Conservation (phyloP, 345 rosid genomes). For the Melastoma malabathricum region DNA sequence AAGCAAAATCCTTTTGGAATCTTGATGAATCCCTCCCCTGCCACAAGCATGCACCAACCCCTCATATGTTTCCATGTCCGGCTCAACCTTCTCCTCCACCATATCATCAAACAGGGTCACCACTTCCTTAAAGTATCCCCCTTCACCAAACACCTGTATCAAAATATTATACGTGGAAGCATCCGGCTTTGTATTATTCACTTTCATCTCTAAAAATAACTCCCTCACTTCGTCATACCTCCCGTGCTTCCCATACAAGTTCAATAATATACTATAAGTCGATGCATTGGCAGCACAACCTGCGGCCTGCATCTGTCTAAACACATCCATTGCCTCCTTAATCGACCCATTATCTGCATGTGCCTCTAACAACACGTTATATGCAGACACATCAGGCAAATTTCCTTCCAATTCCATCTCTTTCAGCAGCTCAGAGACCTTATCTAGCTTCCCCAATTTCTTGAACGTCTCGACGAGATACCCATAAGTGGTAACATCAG, state of each 20-base stretch:
- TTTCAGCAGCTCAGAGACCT: constrained; percentile 52
- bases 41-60: constrained; percentile 85
- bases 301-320: constrained; percentile 82
- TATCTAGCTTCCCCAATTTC: constrained; percentile 47
- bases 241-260: constrained; percentile 68
- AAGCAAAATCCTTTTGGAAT: constrained; percentile 59
- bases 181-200: constrained; percentile 74
- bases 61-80: constrained; percentile 80
- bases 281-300: constrained; percentile 64
- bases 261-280: constrained; percentile 63
- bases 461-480: constrained; percentile 73
- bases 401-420: constrained; percentile 80
- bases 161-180: constrained; percentile 71
- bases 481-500: constrained; percentile 64
- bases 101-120: constrained; percentile 89
- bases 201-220: constrained; percentile 91
- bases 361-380: constrained; percentile 75
- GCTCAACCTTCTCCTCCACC: constrained; percentile 87
- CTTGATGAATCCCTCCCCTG: constrained; percentile 79
- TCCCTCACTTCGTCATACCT: constrained; percentile 81
- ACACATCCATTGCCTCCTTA: constrained; percentile 68
- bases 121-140: constrained; percentile 95
- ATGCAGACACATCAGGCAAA: constrained; percentile 67
- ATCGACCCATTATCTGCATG: constrained; percentile 54
- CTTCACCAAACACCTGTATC: constrained; percentile 81